These are phyloP conservation scores for Venturia asperata DNA, from an alignment of 2,329 filamentous ascomycete species.

Conservation along the genomic window DNA sequence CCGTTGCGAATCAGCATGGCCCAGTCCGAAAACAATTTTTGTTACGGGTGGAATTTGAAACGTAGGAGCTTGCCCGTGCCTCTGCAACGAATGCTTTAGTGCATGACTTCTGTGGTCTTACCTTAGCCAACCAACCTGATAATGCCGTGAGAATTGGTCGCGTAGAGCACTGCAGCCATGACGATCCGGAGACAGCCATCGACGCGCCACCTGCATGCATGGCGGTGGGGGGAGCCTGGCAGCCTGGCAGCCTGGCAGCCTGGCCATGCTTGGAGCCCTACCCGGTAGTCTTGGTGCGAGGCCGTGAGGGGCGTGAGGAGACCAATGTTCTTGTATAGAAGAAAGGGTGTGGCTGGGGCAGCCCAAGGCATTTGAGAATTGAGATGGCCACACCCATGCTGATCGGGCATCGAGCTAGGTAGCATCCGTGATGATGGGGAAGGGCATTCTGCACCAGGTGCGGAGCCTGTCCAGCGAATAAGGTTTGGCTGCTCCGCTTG, in stretches of 20 bases:
- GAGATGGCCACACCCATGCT: too few relatives aligned
- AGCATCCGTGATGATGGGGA: background rate
- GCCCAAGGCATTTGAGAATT: too few relatives aligned
- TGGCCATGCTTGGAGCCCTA: background rate
- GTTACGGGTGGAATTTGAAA: background rate
- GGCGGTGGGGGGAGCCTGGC: too few relatives aligned
- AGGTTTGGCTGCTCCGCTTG: background rate
- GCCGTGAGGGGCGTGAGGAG: too few relatives aligned
- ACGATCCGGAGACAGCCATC: background rate
- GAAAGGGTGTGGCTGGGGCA: background rate
- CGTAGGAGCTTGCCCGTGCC: background rate
- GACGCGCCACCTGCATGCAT: too few relatives aligned
- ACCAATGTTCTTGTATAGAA: too few relatives aligned
- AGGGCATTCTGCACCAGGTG: background rate
- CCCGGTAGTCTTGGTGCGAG: background rate
- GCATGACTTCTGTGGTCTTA: background rate
- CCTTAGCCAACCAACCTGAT: background rate
- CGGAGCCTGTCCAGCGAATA: background rate
- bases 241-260: background rate
- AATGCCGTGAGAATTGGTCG: background rate
- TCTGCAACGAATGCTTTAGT: background rate
- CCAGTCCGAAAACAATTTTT: background rate
- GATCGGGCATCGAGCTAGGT: background rate
- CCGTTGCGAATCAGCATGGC: background rate
- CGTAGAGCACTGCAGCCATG: background rate